These are phyloP conservation scores for Eucalyptus curtisii DNA, from an alignment of 345 rosid species.

Conservation along the genomic window DNA sequence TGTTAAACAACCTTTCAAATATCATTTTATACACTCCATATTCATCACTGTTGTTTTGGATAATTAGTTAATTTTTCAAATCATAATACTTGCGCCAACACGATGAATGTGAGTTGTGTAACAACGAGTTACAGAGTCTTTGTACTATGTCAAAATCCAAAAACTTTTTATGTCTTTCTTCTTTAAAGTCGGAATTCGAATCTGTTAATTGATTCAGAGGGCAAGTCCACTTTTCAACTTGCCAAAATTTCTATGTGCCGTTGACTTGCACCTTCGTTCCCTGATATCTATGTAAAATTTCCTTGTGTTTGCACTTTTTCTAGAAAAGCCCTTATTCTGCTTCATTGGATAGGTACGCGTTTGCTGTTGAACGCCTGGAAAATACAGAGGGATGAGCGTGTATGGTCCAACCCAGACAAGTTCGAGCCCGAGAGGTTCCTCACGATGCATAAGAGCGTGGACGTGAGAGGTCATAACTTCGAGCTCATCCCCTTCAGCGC, in stretches of 20 bases:
- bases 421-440: background rate
- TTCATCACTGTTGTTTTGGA: background rate
- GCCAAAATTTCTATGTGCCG: background rate
- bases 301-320: background rate
- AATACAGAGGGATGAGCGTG: background rate
- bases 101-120: background rate
- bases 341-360: background rate
- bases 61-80: background rate
- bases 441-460: background rate
- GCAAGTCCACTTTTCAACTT: background rate
- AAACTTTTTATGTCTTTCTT: background rate
- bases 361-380: background rate
- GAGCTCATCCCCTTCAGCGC: background rate
- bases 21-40: background rate
- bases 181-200: background rate
- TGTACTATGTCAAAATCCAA: background rate
- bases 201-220: background rate
- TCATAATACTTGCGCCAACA: background rate
- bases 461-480: background rate
- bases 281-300: background rate
- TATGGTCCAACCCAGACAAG: background rate
- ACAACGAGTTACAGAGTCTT: background rate
- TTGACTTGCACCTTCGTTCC: background rate
- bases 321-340: background rate
- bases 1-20: background rate